Evolutionary conservation across 2,329 filamentous ascomycete genomes (phyloP).

Genomic region (Exophiala bonariae): DNA sequence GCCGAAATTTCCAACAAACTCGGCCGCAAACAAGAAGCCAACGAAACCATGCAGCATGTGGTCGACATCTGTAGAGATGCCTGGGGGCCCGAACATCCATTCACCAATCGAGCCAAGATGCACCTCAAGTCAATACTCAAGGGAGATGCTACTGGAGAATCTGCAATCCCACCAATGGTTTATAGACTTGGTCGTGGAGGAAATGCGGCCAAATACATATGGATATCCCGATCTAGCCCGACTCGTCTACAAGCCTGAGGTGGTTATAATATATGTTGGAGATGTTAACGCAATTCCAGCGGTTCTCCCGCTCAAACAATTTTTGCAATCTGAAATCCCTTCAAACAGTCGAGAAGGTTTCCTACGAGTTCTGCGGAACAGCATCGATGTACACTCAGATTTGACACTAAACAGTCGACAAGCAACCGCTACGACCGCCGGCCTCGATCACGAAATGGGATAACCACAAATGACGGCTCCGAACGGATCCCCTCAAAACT

Average conservation of each 20-base stretch:
- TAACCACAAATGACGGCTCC: no score
- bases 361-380: no score
- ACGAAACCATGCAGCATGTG: slow-evolving; percentile 27
- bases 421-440: no score
- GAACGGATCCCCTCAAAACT: no score
- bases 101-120: slow-evolving; percentile 27
- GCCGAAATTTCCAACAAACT: slow-evolving; percentile 27
- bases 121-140: slow-evolving; percentile 28
- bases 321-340: no score
- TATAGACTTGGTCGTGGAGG: slow-evolving; percentile 28
- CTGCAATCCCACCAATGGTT: slow-evolving; percentile 27
- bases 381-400: no score
- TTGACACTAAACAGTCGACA: no score
- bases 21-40: slow-evolving; percentile 24
- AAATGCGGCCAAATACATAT: slow-evolving; percentile 27
- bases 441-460: no score
- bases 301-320: no score
- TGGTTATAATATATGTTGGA: no score
- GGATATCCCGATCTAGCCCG: slow-evolving; percentile 27
- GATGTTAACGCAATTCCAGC: no score
- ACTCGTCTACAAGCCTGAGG: slow-evolving; percentile 25
- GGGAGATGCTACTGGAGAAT: slow-evolving; percentile 18
- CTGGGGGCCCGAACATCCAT: slow-evolving; percentile 28
- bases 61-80: slow-evolving; percentile 26
- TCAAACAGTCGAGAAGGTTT: no score